A percentile compares a stretch with the other conserved stretches of the same genome.
Conservation (phyloP, 208 protist species). For the Herpetomonas samuelpessoai region DNA sequence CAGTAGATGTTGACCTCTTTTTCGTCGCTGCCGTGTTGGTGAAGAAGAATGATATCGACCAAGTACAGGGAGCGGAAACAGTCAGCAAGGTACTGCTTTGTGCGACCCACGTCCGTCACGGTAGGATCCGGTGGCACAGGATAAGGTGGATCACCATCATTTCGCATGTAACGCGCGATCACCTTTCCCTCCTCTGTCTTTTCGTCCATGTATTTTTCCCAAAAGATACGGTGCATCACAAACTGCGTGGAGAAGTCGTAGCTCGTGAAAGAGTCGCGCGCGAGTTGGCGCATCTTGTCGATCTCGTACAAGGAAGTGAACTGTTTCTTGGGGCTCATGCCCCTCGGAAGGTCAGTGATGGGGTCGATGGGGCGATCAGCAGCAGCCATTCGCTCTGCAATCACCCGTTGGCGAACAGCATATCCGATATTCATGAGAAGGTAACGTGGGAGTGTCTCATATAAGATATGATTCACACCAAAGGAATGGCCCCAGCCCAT, state of each 20-base stretch:
- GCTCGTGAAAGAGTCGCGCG: neutral
- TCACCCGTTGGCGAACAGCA: neutral
- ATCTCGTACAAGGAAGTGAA: neutral
- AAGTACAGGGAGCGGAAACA: neutral
- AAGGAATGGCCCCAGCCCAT: constrained; percentile 4
- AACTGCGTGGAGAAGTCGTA: neutral
- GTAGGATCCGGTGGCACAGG: neutral
- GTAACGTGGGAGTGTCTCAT: constrained; percentile 1
- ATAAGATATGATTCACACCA: neutral
- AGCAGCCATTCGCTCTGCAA: neutral
- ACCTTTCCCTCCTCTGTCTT: neutral
- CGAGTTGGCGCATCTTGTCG: neutral
- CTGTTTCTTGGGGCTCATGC: constrained; percentile 1
- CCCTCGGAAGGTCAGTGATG: neutral
- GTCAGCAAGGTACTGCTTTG: neutral
- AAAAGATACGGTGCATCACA: neutral
- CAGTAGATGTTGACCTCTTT: neutral
- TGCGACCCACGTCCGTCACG: neutral
- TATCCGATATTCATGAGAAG: neutral
- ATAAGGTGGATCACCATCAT: neutral
- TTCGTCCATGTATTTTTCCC: neutral
- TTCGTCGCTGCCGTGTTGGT: neutral
- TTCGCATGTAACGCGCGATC: neutral
- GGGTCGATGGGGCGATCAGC: neutral
- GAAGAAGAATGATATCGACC: neutral